Evolutionary conservation across 345 rosid species (phyloP).

Genomic region (Arabidopsis suecica): DNA sequence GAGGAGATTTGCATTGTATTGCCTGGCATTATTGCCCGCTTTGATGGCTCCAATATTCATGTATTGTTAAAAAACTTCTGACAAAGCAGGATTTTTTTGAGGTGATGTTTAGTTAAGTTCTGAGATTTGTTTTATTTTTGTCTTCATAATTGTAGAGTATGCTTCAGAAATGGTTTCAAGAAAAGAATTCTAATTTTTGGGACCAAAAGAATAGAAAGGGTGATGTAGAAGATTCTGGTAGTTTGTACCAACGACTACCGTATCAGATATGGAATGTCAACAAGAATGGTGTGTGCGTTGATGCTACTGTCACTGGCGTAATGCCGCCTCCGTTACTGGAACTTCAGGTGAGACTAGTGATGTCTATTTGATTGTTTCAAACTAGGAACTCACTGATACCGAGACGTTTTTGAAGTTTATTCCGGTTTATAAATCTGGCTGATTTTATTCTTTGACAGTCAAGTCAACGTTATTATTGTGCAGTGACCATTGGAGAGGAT

Average conservation of each 20-base stretch:
- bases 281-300: conserved; percentile 79
- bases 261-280: conserved; percentile 90
- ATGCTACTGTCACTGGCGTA: conserved; percentile 88
- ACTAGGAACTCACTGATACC: background rate
- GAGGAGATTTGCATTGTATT: conserved; percentile 79
- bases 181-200: conserved; percentile 69
- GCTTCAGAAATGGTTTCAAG: conserved; percentile 73
- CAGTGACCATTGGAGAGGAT: conserved; percentile 90
- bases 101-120: conserved; percentile 2
- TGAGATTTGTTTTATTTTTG: conserved; percentile 13
- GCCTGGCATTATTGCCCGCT: conserved; percentile 84
- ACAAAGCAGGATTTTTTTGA: background rate
- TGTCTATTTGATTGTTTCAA: conserved; percentile 23
- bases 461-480: conserved; percentile 90
- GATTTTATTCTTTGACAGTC: conserved; percentile 99
- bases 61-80: conserved; percentile 42
- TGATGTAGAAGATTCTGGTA: conserved; percentile 53
- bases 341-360: conserved; percentile 63
- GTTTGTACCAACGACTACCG: conserved; percentile 57
- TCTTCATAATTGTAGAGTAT: conserved; percentile 54
- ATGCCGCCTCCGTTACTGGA: conserved; percentile 96
- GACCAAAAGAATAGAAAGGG: conserved; percentile 58
- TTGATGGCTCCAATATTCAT: conserved; percentile 80
- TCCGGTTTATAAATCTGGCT: conserved; percentile 79
- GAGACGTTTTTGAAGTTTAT: conserved; percentile 51